Conservation (phyloP, 257 asterid genomes). For the Paulownia fortunei region DNA sequence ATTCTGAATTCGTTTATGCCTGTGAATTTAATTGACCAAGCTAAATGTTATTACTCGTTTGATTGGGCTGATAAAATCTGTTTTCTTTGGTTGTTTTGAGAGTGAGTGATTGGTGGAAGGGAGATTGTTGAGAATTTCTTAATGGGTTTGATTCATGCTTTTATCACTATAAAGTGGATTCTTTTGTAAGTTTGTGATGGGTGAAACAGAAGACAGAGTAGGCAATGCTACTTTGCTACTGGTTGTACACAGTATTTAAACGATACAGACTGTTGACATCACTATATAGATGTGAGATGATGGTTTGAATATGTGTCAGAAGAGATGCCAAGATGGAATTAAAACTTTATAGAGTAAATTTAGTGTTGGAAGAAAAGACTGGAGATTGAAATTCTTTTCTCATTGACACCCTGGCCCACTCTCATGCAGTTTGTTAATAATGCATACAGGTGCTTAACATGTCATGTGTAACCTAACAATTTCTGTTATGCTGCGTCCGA, state of each 20-base stretch:
- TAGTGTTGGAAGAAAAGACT: neutral
- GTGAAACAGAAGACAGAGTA: neutral
- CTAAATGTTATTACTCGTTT: neutral
- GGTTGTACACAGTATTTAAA: neutral
- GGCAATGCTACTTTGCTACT: neutral
- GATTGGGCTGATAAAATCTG: neutral
- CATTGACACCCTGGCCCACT: neutral
- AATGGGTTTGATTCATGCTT: neutral
- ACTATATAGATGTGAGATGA: constrained; percentile 3
- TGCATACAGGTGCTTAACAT: neutral
- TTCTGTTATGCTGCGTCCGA: neutral
- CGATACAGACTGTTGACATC: neutral
- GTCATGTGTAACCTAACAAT: neutral
- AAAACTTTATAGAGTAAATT: neutral
- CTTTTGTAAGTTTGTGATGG: neutral
- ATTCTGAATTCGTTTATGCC: constrained; percentile 20
- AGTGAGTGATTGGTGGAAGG: constrained; percentile 16
- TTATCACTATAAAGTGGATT: neutral
- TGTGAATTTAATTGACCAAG: constrained; percentile 9
- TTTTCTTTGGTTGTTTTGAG: neutral
- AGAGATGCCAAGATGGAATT: neutral
- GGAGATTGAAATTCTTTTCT: neutral
- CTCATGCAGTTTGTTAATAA: constrained; percentile 19
- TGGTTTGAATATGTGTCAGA: constrained; percentile 10
- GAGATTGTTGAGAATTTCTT: neutral